Conservation (phyloP, 306 rosid genomes). For the Vigna trinervia region DNA sequence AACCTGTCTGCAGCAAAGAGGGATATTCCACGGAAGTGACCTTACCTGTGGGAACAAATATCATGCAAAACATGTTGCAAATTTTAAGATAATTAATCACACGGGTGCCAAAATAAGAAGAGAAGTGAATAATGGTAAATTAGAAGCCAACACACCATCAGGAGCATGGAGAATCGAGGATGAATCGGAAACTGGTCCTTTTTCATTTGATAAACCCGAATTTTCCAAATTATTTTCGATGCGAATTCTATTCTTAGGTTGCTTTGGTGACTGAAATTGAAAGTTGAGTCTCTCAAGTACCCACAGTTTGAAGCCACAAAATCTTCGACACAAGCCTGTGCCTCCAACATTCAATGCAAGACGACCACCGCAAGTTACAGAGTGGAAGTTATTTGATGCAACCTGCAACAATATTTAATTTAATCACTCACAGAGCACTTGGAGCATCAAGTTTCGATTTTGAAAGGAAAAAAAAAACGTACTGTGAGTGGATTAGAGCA, state of each 20-base stretch:
- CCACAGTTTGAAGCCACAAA: conserved; percentile 70
- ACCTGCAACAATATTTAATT: conserved; percentile 45
- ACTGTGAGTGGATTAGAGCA: conserved; percentile 52
- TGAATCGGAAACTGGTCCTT: conserved; percentile 49
- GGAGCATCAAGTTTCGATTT: neutral
- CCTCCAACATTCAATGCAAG: conserved; percentile 53
- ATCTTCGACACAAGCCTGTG: conserved; percentile 55
- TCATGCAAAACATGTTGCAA: conserved; percentile 19
- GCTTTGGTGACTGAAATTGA: conserved; percentile 46
- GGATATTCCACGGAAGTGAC: conserved; percentile 47
- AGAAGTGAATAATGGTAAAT: conserved; percentile 10
- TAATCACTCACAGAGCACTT: neutral
- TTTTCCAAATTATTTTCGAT: conserved; percentile 43
- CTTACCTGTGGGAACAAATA: conserved; percentile 42
- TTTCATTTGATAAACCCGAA: conserved; percentile 47
- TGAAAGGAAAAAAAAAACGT: neutral
- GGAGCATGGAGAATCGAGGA: conserved; percentile 36
- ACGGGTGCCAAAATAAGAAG: conserved; percentile 4
- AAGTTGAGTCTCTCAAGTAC: conserved; percentile 60
- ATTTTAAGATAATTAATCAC: neutral
- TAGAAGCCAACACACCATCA: conserved; percentile 50
- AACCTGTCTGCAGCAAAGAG: conserved; percentile 52
- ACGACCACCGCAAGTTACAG: conserved; percentile 35
- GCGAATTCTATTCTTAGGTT: conserved; percentile 51
- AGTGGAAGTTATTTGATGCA: conserved; percentile 44